Evolutionary conservation across 108 stramenopile genomes (phyloP), one percentile per base, ranked within the genome.

Genomic region (Craspedostauros australis): DNA sequence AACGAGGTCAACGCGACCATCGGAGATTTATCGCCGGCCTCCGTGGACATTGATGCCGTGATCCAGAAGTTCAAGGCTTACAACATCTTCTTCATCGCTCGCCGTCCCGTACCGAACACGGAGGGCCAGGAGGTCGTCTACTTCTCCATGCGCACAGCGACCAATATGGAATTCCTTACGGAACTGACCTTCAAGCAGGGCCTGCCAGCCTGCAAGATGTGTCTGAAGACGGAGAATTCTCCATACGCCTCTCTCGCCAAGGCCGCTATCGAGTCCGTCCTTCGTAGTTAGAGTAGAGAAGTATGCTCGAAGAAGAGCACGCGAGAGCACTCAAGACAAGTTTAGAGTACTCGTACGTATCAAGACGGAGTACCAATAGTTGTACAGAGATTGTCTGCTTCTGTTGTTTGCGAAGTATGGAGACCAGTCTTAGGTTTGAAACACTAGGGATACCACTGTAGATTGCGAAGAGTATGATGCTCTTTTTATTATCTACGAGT

Each of bases 131-230:
- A 91, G 50, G 93, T 93, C 32, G 88, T 84, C 19, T 97, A 97
- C 65, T 94, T 91, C 52, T 80, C 70, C 32, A 83, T 86, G 79
- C 64, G 72, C 31, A 93, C 88, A 39, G 52, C 75, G 16, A 83
- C 87, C 12, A 76, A 72, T 5, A 79, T 78, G 78, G 72, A 68
- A 34, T 93, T 93, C 60, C 65, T 95, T 57, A 79, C 87, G 3
- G 96, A 97, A 53, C 76, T 97, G 34, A 97, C 93, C 37, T 95
- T 95, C 77, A 94, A 93, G 69, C 62, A 78, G 39, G 96, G 94
- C 4, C 75, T 94, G 43, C 82, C 81, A 66, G 92, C 87, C 5
- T 80, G 76, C 64, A 97, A 97, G 80, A 67, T 97, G 51, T 91
- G 91, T 56, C 63, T 97, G 50, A 92, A 88, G 75, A 88, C 89